Base-by-base conservation (phyloP, 176 grass and related monocot species). In the Zea mays region DNA sequence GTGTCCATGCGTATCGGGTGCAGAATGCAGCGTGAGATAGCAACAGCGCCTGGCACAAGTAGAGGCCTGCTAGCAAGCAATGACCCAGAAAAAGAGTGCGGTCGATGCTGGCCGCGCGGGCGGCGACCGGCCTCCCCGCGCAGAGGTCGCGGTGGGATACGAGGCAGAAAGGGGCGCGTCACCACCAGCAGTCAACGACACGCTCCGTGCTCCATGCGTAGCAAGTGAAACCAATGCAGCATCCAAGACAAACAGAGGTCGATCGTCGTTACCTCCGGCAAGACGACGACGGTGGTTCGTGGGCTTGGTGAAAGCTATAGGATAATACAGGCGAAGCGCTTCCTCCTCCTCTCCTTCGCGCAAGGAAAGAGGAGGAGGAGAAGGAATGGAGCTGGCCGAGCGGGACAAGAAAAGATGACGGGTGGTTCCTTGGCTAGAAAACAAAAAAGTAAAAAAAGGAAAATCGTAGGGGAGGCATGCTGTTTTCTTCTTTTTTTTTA, bases 311-410 rank as follows among this genome's bases (percentile, higher is more conserved):
- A 33, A 4, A 17, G 1, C 5, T 27, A 58, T 17, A 57, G 1
- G 33, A 52, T 12, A 41, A 68, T 52, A 43, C 8, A 52, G 44
- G 56, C 14, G 73, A 19, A 6, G 4, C 0, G 63, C 39, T 57
- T 38, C 71, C 78, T 62, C 78, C 84, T 69, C 72, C 84, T 49
- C 75, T 85, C 40, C 68, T 84, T 51, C 15, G 57, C 38, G 67
- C 15, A 67, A 72, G 21, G 82, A 7, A 71, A 71, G 56, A 42
- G 73, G 80, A 74, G 74, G 64, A 56, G 71, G 62, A 65, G 49
- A 70, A 52, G 65, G 52, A 38, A 64, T 40, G 68, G 35, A 72
- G 11, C 43, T 34, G 34, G 15, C 16, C 33, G 34, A 34, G 33
- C 10, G 43, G 56, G 17, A 34, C 68, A 27, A 27, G 27, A 27